Evolutionary conservation across 176 grass and related monocot species (phyloP), one percentile per base, ranked within the genome.

Genomic region (sorghum (Sorghum bicolor)): DNA sequence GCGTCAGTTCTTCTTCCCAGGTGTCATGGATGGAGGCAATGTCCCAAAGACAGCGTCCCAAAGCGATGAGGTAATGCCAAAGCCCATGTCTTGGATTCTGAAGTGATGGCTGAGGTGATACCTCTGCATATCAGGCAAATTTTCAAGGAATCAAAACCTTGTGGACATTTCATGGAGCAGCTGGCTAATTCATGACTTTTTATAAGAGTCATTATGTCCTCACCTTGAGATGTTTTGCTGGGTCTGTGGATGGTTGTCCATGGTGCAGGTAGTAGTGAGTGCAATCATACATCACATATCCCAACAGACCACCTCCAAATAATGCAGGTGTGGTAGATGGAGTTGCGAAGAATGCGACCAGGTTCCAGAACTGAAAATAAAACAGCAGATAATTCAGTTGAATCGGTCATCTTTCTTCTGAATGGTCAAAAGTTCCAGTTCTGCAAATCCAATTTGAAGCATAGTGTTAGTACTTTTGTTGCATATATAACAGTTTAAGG

Each of bases 21-120:
- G 10, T 60, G 30, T 90, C 50, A 77, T 78, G 22, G 74, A 70
- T 38, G 90, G 87, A 36, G 95, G 92, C 75, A 93, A 75, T 33
- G 95, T 94, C 57, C 92, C 90, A 17, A 93, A 97, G 61, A 97
- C 65, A 22, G 82, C 74, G 32, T 97, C 95, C 95, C 95, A 97
- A 22, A 93, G 70, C 9, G 90, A 88, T 17, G 95, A 97, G 55
- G 95, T 97, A 64, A 97, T 97, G 77, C 95, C 95, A 17, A 97
- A 97, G 19, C 92, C 95, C 82, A 72, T 97, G 83, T 94, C 68
- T 84, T 93, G 92, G 65, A 94, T 89, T 87, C 88, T 92, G 67
- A 94, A 97, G 86, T 97, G 92, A 86, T 97, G 95, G 67, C 89
- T 92, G 37, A 97, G 90, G 91, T 97, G 95, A 81, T 97, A 94